Evolutionary conservation across 2,329 filamentous ascomycete species (phyloP), one percentile per base, ranked within the genome.

Genomic region (Trichophyton simii): DNA sequence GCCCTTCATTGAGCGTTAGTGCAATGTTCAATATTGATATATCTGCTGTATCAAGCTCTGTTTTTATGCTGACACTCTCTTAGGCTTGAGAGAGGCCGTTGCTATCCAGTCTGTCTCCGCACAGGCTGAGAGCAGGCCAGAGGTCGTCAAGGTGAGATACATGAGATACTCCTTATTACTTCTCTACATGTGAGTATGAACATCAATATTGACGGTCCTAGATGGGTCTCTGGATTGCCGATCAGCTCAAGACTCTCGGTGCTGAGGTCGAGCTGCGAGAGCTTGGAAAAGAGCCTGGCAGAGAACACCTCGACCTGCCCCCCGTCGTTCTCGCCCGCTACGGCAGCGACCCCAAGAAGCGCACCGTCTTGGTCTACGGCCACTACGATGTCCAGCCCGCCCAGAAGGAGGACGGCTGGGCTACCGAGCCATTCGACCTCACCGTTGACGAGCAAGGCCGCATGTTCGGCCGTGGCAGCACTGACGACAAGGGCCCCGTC

Each of bases 341-440:
- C 75, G 91, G 94, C 67, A 89, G 84, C 75, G 91, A 97, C 75
- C 86, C 88, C 76, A 89, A 83, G 75, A 99, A 97, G 84, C 85
- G 89, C 63, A 97, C 91, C 41, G 94, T 99, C 67, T 82, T 99
- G 64, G 90, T 99, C 55, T 99, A 99, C 72, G 94, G 94, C 57
- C 94, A 99, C 80, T 99, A 99, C 79, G 94, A 99, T 73, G 94
- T 99, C 41, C 94, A 99, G 78, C 94, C 94, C 28, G 94, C 94
- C 38, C 83, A 91, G 72, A 88, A 88, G 79, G 89, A 88, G 67
- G 94, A 99, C 69, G 94, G 94, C 66, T 99, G 94, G 94, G 86
- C 87, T 60, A 96, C 92, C 2, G 89, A 97, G 74, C 94, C 94
- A 4, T 99, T 97, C 75, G 85, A 88, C 64, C 82, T 99, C 66